phyloP scores from a whole-genome alignment of 169 alveolate species.

The Eimeria acervulina region DNA sequence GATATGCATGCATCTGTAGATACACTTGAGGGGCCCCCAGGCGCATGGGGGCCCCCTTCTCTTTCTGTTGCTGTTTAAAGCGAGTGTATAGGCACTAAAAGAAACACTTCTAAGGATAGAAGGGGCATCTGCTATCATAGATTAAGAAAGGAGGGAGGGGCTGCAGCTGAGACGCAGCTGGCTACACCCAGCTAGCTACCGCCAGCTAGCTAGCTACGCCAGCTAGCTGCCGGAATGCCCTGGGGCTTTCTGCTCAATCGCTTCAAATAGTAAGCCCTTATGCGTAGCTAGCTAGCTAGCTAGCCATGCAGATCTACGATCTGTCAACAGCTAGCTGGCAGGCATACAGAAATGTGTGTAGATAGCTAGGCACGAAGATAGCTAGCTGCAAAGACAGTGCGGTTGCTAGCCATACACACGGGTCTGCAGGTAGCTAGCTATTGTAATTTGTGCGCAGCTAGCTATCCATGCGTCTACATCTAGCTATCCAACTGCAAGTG shows the following conservation, averaged over 20 bases:
- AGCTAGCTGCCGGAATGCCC: neutral
- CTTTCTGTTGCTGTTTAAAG: no score
- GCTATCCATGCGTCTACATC: no score
- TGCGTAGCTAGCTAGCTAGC: neutral
- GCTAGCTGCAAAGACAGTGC: neutral
- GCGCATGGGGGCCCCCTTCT: neutral
- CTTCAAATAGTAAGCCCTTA: neutral
- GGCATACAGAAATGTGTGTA: neutral
- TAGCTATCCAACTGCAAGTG: no score
- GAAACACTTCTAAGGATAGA: no score
- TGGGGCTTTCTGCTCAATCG: no score
- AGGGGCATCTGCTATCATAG: no score
- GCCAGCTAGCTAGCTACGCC: neutral
- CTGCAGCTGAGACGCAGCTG: no score
- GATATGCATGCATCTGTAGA: neutral
- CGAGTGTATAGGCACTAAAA: no score
- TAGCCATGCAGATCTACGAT: neutral
- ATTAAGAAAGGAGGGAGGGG: no score
- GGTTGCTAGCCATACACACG: neutral
- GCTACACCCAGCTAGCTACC: neutral
- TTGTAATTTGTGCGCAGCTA: no score
- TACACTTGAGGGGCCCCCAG: conserved; percentile 8
- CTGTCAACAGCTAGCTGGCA: neutral
- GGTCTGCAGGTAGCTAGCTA: neutral
- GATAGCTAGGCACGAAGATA: neutral